phyloP scores from a whole-genome alignment of 164 flowering plant genomes.

The Akebia trifoliata region DNA sequence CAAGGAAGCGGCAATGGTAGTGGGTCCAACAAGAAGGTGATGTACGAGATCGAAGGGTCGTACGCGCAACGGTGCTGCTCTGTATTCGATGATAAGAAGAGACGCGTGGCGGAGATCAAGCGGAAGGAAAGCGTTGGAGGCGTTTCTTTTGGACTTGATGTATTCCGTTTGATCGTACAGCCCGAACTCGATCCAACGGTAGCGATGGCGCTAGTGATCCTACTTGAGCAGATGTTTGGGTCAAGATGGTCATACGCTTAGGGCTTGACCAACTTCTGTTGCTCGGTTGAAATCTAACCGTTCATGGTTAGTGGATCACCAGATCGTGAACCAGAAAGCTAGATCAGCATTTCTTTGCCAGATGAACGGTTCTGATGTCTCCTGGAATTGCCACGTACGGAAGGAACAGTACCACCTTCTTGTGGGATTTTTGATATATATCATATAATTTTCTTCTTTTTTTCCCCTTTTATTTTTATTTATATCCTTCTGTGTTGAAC shows the following conservation, averaged over 20 bases:
- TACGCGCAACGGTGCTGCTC: slow-evolving; percentile 51
- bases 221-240: slow-evolving; percentile 76
- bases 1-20: neutral
- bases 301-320: too few species aligned
- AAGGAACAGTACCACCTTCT: too few species aligned
- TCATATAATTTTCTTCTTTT: too few species aligned
- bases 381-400: too few species aligned
- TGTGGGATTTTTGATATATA: too few species aligned
- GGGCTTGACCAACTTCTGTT: too few species aligned
- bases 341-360: too few species aligned
- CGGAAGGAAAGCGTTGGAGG: slow-evolving; percentile 57
- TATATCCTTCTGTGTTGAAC: too few species aligned
- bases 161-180: slow-evolving; percentile 56
- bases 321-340: too few species aligned
- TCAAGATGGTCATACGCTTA: slow-evolving; percentile 22
- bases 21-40: neutral
- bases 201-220: slow-evolving; percentile 73
- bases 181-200: slow-evolving; percentile 43
- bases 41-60: slow-evolving; percentile 59
- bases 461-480: too few species aligned
- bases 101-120: slow-evolving; percentile 55
- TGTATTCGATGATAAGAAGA: slow-evolving; percentile 44
- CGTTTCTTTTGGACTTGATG: slow-evolving; percentile 54
- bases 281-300: too few species aligned
- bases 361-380: too few species aligned